Conservation (phyloP, 139 green algal species). For the Chlorokybus atmophyticus region DNA sequence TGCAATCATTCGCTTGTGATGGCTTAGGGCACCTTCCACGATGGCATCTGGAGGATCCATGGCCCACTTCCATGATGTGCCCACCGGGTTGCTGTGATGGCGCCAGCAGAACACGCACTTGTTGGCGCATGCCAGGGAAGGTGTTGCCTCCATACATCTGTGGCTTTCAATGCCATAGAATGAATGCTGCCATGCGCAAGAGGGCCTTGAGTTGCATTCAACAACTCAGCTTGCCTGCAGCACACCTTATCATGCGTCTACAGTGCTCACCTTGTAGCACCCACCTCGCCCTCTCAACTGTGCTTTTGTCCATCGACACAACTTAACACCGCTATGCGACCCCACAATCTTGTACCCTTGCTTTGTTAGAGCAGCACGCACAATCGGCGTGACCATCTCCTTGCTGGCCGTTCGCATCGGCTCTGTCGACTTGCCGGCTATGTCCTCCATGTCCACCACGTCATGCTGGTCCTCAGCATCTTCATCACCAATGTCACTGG, state of each 20-base stretch:
- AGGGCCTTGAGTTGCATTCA: no score
- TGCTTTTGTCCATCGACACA: slow-evolving; percentile 74
- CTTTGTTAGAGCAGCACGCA: slow-evolving; percentile 44
- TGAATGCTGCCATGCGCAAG: no score
- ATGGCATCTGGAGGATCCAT: slow-evolving; percentile 53
- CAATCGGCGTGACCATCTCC: no score
- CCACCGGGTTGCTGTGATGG: slow-evolving; percentile 54
- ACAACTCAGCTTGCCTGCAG: no score
- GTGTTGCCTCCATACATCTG: slow-evolving; percentile 45
- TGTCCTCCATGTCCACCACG: not conserved
- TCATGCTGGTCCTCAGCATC: not conserved
- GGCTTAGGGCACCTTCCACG: slow-evolving; percentile 41
- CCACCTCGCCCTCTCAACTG: slow-evolving; percentile 60
- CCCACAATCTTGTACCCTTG: slow-evolving; percentile 78
- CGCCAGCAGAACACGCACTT: slow-evolving; percentile 77
- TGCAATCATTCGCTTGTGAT: slow-evolving; percentile 55
- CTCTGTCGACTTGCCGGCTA: not conserved
- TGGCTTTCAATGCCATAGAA: slow-evolving; percentile 79
- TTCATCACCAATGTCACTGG: not conserved
- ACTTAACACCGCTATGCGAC: slow-evolving; percentile 67
- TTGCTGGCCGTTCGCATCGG: no score
- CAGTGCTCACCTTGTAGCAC: slow-evolving; percentile 77
- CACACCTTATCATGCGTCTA: no score
- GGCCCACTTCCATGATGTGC: slow-evolving; percentile 59
- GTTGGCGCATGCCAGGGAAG: slow-evolving; percentile 53